These are phyloP conservation scores for Suhomyces tanzawaensis DNA, from an alignment of 805 yeast genomes.

Conservation along the genomic window DNA sequence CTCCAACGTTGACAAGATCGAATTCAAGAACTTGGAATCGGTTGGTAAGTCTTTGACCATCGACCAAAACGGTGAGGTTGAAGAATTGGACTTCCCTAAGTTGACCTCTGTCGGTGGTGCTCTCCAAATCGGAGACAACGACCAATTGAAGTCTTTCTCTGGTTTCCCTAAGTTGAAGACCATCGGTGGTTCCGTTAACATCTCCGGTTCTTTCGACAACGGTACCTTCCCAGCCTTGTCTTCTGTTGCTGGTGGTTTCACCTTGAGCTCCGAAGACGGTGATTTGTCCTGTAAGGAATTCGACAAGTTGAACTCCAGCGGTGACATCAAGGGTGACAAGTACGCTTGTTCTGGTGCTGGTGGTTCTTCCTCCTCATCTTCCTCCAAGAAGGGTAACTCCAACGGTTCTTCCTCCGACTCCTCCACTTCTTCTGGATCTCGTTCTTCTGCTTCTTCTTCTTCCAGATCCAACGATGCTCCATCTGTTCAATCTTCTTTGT, in stretches of 20 bases:
- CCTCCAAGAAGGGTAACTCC: constrained; percentile 35
- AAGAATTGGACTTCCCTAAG: constrained; percentile 62
- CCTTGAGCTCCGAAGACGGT: constrained; percentile 69
- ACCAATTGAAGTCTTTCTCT: constrained; percentile 57
- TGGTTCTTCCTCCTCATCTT: constrained; percentile 42
- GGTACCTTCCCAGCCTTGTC: constrained; percentile 72
- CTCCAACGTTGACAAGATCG: constrained; percentile 60
- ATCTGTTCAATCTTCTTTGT: constrained; percentile 20
- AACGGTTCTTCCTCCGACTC: constrained; percentile 24
- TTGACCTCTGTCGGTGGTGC: constrained; percentile 88
- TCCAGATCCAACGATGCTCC: constrained; percentile 26
- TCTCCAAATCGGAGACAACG: constrained; percentile 84
- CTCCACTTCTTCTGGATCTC: constrained; percentile 25
- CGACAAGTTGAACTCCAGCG: constrained; percentile 66
- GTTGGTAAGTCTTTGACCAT: constrained; percentile 84
- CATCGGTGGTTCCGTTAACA: constrained; percentile 84
- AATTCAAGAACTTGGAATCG: constrained; percentile 50
- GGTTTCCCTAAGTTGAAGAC: constrained; percentile 73
- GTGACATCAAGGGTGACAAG: constrained; percentile 88
- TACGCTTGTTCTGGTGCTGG: constrained; percentile 70
- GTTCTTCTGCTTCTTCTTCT: constrained; percentile 17
- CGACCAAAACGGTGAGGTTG: constrained; percentile 69
- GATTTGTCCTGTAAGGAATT: constrained; percentile 80
- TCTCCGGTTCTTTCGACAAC: constrained; percentile 76
- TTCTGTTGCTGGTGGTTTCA: constrained; percentile 91